Base-by-base conservation (phyloP, 228 moss, liverwort and hornwort genomes). In the Sphagnum fallax region DNA sequence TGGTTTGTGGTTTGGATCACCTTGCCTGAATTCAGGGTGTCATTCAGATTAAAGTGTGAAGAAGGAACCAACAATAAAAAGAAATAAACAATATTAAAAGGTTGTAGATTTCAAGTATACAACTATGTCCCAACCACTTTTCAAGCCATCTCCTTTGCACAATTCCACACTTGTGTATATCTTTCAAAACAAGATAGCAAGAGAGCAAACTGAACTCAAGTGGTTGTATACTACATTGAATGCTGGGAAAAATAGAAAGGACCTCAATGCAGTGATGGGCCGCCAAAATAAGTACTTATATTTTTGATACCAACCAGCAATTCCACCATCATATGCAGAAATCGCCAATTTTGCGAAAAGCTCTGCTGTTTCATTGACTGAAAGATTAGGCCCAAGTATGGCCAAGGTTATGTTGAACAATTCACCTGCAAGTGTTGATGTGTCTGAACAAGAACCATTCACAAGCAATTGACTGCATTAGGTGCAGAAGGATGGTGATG, bases 181-280 rank as follows among this genome's bases (percentile, higher is more conserved):
- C 32, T 32, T 32, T 32, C 32, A 32, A 2, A 32, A 32, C 14
- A 11, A 32, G 10, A 49, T 10, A 64, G 64, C 48, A 49, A 12
- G 47, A 8, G 48, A 11, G 53, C 32, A 32, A 32, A 32, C 32
- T 32, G 32, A 32, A 32, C 32, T 32, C 32, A 32, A 32, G 32
- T 32, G 32, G 32, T 32, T 32, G 32, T 32, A 32, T 32, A 32
- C 32, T 32, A 32, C 32, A 32, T 32, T 32, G 32, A 32, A 32
- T 32, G 32, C 32, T 32, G 32, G 32, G 32, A 32, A 32, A 52
- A 65, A 47, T 5, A 49, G n/a, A 51, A 13, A 14, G 32, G 52
- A 91, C 93, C 91, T 80, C 9, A 93, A 69, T 62, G 93, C 93
- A 16, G 93, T 90, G 71, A 93, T 9, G 6, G 93, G 93, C 47